Conservation (phyloP, 306 rosid genomes). For the Trifolium subterraneum region DNA sequence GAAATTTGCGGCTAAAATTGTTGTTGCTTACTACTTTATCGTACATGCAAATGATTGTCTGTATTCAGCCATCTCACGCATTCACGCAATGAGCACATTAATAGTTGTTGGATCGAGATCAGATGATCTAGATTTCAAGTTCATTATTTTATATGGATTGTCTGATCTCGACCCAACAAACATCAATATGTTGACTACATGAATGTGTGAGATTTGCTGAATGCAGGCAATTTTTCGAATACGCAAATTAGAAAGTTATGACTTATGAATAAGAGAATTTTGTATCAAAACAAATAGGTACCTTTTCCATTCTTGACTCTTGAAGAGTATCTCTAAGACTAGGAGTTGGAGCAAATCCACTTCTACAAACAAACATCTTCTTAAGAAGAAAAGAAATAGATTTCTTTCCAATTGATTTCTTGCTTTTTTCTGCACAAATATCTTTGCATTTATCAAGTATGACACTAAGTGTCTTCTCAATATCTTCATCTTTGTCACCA, state of each 20-base stretch:
- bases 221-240: background rate
- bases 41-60: background rate
- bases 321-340: slow-evolving; percentile 80
- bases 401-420: slow-evolving; percentile 79
- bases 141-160: background rate
- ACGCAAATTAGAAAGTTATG: background rate
- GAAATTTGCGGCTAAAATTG: background rate
- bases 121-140: background rate
- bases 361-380: slow-evolving; percentile 84
- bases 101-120: background rate
- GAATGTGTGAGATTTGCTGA: background rate
- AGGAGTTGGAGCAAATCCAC: slow-evolving; percentile 89
- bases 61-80: no score
- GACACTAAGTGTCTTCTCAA: slow-evolving; percentile 85
- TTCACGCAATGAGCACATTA: background rate
- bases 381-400: slow-evolving; percentile 83
- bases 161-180: background rate
- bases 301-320: slow-evolving; percentile 98
- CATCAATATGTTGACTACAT: background rate
- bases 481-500: slow-evolving; percentile 71
- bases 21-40: background rate
- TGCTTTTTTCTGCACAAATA: slow-evolving; percentile 65
- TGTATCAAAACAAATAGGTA: slow-evolving; percentile 14
- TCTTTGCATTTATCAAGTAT: slow-evolving; percentile 85
- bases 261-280: background rate